Evolutionary conservation across 2,329 filamentous ascomycete species (phyloP), one percentile per base, ranked within the genome.

Genomic region (Didymella sp.): DNA sequence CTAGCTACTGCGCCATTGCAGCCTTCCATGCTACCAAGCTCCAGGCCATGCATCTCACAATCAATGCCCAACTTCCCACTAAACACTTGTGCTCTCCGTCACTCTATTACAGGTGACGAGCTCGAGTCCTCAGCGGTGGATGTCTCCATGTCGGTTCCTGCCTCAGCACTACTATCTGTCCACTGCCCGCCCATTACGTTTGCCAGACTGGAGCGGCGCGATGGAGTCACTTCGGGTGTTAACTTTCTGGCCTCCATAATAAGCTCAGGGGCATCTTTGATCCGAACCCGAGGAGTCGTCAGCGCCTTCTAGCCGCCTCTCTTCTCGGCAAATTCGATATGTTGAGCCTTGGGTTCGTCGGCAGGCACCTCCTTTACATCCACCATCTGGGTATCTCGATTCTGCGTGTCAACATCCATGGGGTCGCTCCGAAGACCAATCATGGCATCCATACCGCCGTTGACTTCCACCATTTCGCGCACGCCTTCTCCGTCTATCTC

Each of bases 391-490:
- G 54, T 60, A n/a, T 66, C 57, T 2, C 47, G 25, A 15, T 58
- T 51, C 22, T 54, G 58, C 9, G 59, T 1, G 27, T 59, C 47
- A 13, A 52, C 15, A 0, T 50, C 47, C 47, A 47, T 49, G 13
- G 68, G 66, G 27, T 62, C 67, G 37, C 67, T 68, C 24, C 27
- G 19, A 2, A 58, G 27, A 2, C 68, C 66, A 3, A 56, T 51
- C 61, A 69, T 61, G 4, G 63, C 62, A 12, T 53, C 59, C 30
- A 68, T 66, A 8, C 61, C 66, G 8, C 64, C 64, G 41, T 68
- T 64, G 17, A 69, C 56, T 43, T 73, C 70, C 8, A 68, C 56
- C 66, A 70, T 72, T 45, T 73, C 70, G 27, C 54, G 58, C 24
- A 62, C 56, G 7, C 56, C 61, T 2, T 50, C 59, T 6, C 65